Conservation (phyloP, 306 rosid genomes). For the Betula pendula region DNA sequence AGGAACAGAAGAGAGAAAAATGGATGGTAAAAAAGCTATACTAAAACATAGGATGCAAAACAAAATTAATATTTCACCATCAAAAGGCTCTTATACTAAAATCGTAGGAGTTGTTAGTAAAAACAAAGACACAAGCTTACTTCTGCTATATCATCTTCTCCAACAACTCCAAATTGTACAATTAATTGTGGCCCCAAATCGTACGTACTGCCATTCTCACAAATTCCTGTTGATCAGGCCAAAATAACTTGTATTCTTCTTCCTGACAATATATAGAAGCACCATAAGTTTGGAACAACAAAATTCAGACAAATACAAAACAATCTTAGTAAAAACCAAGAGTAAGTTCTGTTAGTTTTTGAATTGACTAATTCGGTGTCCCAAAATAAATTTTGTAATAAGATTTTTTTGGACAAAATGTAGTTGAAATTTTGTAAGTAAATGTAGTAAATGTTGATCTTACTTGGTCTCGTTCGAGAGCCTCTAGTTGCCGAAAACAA, state of each 20-base stretch:
- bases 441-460: no score
- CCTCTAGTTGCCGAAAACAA: neutral
- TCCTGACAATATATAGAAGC: slow-evolving; percentile 55
- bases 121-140: slow-evolving; percentile 47
- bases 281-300: slow-evolving; percentile 20
- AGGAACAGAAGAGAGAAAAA: neutral
- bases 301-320: slow-evolving; percentile 4
- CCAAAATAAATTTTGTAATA: no score
- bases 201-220: slow-evolving; percentile 96
- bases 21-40: neutral
- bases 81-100: neutral
- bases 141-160: slow-evolving; percentile 79
- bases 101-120: slow-evolving; percentile 1
- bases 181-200: slow-evolving; percentile 89
- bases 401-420: no score
- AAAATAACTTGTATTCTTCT: slow-evolving; percentile 76
- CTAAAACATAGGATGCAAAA: neutral
- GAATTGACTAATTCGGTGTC: no score
- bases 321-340: neutral
- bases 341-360: no score
- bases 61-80: neutral
- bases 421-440: no score
- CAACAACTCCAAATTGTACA: slow-evolving; percentile 94
- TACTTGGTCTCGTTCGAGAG: no score
- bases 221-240: slow-evolving; percentile 88